Conservation (phyloP, 352 stramenopile genomes). For the Aphanomyces invadans region DNA sequence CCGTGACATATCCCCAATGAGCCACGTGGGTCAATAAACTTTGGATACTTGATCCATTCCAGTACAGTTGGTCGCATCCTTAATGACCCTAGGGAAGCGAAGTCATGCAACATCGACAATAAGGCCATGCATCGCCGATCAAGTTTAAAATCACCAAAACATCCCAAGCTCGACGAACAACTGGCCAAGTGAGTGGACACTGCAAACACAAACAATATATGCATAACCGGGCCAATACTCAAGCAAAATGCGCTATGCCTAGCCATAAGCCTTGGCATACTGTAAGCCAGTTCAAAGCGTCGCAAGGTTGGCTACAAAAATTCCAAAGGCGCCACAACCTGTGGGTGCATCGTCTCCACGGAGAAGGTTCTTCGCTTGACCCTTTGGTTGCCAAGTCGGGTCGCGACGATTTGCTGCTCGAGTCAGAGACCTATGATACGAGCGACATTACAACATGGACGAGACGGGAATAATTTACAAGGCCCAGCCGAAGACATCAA, state of each 20-base stretch:
- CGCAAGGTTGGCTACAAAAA: neutral
- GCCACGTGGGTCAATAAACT: too few species aligned
- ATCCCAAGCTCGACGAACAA: neutral
- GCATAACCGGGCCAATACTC: neutral
- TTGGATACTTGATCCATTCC: too few species aligned
- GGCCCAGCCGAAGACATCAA: slow-evolving; percentile 12
- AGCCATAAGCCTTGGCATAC: neutral
- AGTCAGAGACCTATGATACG: neutral
- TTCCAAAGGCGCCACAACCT: neutral
- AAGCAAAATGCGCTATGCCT: neutral
- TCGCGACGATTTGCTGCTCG: neutral
- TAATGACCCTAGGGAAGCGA: neutral
- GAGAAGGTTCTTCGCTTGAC: neutral
- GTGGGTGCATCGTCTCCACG: slow-evolving; percentile 7
- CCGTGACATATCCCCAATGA: too few species aligned
- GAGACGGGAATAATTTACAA: slow-evolving; percentile 13
- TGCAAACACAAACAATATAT: neutral
- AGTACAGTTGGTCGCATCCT: neutral
- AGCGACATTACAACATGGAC: slow-evolving; percentile 2
- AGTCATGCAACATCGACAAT: neutral
- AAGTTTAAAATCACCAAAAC: neutral
- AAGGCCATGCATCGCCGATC: neutral
- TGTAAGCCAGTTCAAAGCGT: neutral
- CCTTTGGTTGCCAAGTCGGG: neutral
- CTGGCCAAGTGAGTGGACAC: neutral